These are phyloP conservation scores for Letharia columbiana DNA, from an alignment of 495 filamentous ascomycete genomes.

Conservation along the genomic window DNA sequence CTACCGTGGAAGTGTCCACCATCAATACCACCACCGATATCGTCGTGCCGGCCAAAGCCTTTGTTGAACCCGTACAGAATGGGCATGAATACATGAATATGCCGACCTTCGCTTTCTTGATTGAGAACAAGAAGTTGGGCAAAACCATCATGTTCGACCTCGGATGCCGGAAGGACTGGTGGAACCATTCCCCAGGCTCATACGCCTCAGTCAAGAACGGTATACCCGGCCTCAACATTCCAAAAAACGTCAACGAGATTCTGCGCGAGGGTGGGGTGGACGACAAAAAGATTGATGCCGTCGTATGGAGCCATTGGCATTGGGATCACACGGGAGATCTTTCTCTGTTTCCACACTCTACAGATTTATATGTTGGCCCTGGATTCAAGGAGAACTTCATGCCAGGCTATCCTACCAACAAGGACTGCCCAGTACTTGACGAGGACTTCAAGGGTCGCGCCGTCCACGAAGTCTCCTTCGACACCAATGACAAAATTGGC, in stretches of 20 bases:
- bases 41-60: conserved; percentile 27
- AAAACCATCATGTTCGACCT: conserved; percentile 31
- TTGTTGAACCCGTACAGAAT: conserved; percentile 31
- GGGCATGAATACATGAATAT: conserved; percentile 33
- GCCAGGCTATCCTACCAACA: conserved; percentile 29
- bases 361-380: conserved; percentile 31
- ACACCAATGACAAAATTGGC: conserved; percentile 33
- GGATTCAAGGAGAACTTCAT: conserved; percentile 28
- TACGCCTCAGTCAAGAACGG: conserved; percentile 16
- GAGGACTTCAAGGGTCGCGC: conserved; percentile 33
- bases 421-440: conserved; percentile 22
- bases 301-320: conserved; percentile 45
- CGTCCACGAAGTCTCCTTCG: conserved; percentile 39
- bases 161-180: conserved; percentile 29
- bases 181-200: conserved; percentile 24
- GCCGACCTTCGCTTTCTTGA: conserved; percentile 31
- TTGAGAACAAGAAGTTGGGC: conserved; percentile 28
- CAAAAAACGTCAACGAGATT: conserved; percentile 31
- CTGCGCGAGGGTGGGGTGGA: conserved; percentile 26
- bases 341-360: conserved; percentile 28
- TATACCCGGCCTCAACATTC: conserved; percentile 23
- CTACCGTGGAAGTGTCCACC: conserved; percentile 31
- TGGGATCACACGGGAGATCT: conserved; percentile 36
- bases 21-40: conserved; percentile 33
- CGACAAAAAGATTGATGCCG: conserved; percentile 23